A percentile compares a stretch with the other conserved stretches of the same genome.
phyloP scores from a whole-genome alignment of 2,329 filamentous ascomycete genomes.

The Microcera coccophila region DNA sequence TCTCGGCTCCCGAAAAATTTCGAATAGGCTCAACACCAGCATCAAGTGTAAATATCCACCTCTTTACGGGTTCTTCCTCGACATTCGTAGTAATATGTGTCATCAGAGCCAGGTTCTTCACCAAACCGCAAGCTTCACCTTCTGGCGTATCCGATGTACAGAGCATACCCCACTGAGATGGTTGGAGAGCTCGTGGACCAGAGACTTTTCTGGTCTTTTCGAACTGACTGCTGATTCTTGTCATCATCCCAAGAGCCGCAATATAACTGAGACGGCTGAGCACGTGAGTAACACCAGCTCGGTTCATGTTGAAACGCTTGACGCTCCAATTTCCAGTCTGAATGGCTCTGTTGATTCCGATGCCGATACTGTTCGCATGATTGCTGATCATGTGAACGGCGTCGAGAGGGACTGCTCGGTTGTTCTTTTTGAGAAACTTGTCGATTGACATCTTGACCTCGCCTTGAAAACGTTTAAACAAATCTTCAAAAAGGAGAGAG shows the following conservation, averaged over 20 bases:
- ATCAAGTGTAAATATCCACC: conserved; percentile 81
- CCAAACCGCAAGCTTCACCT: conserved; percentile 95
- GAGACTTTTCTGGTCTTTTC: conserved; percentile 97
- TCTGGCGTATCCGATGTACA: conserved; percentile 97
- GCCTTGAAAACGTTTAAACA: conserved; percentile 92
- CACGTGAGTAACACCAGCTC: conserved; percentile 94
- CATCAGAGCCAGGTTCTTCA: conserved; percentile 98
- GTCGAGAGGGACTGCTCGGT: conserved; percentile 83
- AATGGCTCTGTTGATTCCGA: conserved; percentile 92
- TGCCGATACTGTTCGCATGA: conserved; percentile 81
- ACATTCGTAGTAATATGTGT: conserved; percentile 98
- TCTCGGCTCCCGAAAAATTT: conserved; percentile 69
- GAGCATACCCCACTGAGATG: conserved; percentile 97
- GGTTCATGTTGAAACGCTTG: conserved; percentile 98
- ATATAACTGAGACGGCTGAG: conserved; percentile 95
- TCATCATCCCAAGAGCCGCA: conserved; percentile 98
- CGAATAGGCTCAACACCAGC: conserved; percentile 76
- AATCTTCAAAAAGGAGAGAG: conserved; percentile 89
- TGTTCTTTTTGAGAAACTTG: conserved; percentile 91
- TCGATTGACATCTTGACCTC: conserved; percentile 92
- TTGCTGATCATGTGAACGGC: conserved; percentile 79
- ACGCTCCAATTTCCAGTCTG: conserved; percentile 97
- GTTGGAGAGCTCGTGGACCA: conserved; percentile 90
- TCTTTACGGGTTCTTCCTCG: conserved; percentile 83
- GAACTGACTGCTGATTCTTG: conserved; percentile 94